Base-by-base conservation (phyloP, 2,329 filamentous ascomycete genomes). In the Sclerotinia spermophila region DNA sequence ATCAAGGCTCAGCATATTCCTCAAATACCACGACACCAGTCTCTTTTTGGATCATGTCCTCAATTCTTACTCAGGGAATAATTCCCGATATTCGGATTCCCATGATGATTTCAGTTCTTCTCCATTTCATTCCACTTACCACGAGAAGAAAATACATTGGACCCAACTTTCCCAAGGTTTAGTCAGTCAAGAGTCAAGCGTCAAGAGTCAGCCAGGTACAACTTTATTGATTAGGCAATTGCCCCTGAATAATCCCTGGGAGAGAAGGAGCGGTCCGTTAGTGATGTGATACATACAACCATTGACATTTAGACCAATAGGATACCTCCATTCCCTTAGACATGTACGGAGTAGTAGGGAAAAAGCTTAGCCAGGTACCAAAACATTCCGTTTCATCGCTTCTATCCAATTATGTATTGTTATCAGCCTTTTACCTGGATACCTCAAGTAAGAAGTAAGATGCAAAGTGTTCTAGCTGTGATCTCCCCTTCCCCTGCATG, bases 401-500 rank as follows among this genome's bases (percentile, higher is more conserved):
- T 2, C 7, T 40, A 35, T 62, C 60, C 60, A 62, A 62, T 62
- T 19, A 45, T 6, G 45, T n/a, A 2, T 44, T 21, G 27, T 17
- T 1, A 21, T 45, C 40, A 35, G 30, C 17, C 40, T 24, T 24
- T 21, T 15, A 27, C 55, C 19, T 24, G 17, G 7, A 6, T 19
- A 10, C 53, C 17, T 55, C 33, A 24, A 24, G 33, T 38, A 24
- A n/a, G 35, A 59, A 19, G 56, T 19, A 40, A 11, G 2, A 27
- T 10, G 48, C 27, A 51, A 15, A n/a, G 27, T 51, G 35, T 19
- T 59, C 56, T 17, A 59, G 13, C 6, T 59, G 58, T 60, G 35
- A 60, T 42, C 35, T 60, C 58, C 58, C 58, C 58, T 60, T 60
- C 58, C 58, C 58, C 58, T 60, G 58, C 58, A 60, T 60, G 35